Evolutionary conservation across 371 early-diverging fungal genomes (phyloP), one percentile per base, ranked within the genome.

Genomic region (Lichtheimia corymbifera): DNA sequence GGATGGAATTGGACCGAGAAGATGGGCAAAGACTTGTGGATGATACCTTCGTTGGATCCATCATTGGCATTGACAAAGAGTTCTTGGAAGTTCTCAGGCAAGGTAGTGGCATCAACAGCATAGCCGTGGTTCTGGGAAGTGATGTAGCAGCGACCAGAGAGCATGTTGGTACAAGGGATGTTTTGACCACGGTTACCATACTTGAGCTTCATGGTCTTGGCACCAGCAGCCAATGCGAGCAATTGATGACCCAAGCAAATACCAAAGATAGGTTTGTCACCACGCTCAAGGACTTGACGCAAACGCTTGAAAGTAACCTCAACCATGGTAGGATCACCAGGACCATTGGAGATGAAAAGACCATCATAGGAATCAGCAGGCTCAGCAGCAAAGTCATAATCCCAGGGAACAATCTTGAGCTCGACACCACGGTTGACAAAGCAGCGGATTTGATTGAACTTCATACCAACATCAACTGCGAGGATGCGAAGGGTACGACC

Each of bases 1-100:
- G 98, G 98, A 80, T 98, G 98, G 89, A 98, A 98, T 77, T 98
- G 98, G 6, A 98, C 98, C 50, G 94, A 93, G 79, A 95, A 97
- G 79, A 89, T 93, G 27, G 98, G 98, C 41, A 94, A 70, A 2
- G 84, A 74, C 62, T 79, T 87, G 84, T 96, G 95, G 72, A 91
- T 86, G 64, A 97, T 94, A 68, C 98, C 98, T 79, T 98, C 98
- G 86, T 98, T 98, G 30, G 96, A 93, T 4, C 92, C 93, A 74
- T 98, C 98, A 75, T 98, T 98, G 68, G 97, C 97, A 65, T 98
- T 98, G 62, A 95, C 91, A 77, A 97, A 98, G 50, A 93, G 86
- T 73, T 95, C 96, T 72, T 87, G 81, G 86, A 91, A 93, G 35
- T 82, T 87, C 4, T 73, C 69, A 5, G 93, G 86, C 44, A 98